These are phyloP conservation scores for Phialophora verrucosa DNA, from an alignment of 2,329 filamentous ascomycete genomes.

Conservation along the genomic window DNA sequence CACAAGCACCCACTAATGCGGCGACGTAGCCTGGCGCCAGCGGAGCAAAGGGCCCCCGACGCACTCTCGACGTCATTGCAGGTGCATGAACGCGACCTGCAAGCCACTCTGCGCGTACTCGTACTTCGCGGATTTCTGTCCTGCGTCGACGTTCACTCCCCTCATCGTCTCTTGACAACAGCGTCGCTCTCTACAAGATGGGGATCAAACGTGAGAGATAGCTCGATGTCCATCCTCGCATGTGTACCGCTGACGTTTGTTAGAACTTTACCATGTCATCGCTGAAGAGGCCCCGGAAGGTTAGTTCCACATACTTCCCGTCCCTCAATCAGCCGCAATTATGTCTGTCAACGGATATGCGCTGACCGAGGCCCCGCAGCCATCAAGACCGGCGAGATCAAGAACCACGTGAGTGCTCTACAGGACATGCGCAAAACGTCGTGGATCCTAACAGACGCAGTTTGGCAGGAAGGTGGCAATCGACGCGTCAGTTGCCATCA, in stretches of 20 bases:
- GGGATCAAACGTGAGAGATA: conserved; percentile 57
- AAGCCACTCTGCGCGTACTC: background rate
- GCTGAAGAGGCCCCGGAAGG: conserved; percentile 90
- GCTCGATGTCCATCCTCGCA: conserved; percentile 7
- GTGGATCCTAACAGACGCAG: conserved; percentile 5
- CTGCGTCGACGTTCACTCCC: background rate
- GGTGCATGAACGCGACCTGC: background rate
- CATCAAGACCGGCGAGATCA: conserved; percentile 95
- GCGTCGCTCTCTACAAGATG: conserved; percentile 45
- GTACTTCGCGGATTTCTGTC: background rate
- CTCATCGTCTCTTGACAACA: background rate
- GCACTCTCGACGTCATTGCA: background rate
- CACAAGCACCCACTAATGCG: background rate
- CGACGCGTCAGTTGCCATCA: conserved; percentile 61
- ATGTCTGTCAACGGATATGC: background rate
- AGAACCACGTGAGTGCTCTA: conserved; percentile 67
- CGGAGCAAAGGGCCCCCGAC: background rate
- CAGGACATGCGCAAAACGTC: background rate
- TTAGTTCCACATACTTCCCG: background rate
- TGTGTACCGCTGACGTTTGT: conserved; percentile 24
- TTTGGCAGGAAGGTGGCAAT: conserved; percentile 98
- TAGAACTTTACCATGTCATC: conserved; percentile 77
- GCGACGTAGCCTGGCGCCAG: background rate
- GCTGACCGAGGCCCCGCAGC: conserved; percentile 38
- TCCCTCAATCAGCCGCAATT: background rate